Evolutionary conservation across 202 grass and related monocot genomes (phyloP), one percentile per base, ranked within the genome.

Genomic region (Setaria italica): DNA sequence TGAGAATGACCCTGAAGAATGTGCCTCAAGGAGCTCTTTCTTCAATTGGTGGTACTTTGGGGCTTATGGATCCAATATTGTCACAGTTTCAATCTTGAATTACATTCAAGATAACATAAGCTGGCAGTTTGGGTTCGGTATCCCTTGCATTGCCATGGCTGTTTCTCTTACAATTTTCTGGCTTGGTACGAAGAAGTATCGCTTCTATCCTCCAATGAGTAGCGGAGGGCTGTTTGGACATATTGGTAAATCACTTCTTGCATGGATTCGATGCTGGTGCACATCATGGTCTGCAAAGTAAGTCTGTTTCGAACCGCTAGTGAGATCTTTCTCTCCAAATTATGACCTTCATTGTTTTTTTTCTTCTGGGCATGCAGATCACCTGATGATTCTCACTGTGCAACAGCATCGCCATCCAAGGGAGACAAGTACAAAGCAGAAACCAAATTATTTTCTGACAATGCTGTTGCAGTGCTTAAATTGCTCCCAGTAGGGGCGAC

Each of bases 1-100:
- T 56, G 76, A 95, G 58, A 84, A 86, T 29, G 87, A 95, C 62
- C 87, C 91, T 32, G 80, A 89, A 74, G 95, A 98, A 80, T 77
- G 53, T 65, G 34, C 72, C 47, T 86, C 78, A 2, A 91, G 80
- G 84, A 93, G 91, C 81, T 90, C 92, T 53, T 98, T 95, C 81
- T 98, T 98, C 83, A 98, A 98, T 82, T 98, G 95, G 95, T 98
- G 95, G 95, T 95, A 87, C 78, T 95, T 98, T 34, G 91, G 85
- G 2, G 62, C 88, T 30, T 90, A 70, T 15, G 75, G 77, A 13
- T 64, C 85, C 68, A 77, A 51, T 21, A 20, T 70, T 21, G 37
- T 92, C 35, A 84, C 91, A 37, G 4, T 87, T 45, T 54, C 85
- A 17, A 57, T 89, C 9, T 54, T 93, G 82, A 93, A 87, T 62